phyloP scores from a whole-genome alignment of 768 basidiomycete species.

The Tremella mesenterica region DNA sequence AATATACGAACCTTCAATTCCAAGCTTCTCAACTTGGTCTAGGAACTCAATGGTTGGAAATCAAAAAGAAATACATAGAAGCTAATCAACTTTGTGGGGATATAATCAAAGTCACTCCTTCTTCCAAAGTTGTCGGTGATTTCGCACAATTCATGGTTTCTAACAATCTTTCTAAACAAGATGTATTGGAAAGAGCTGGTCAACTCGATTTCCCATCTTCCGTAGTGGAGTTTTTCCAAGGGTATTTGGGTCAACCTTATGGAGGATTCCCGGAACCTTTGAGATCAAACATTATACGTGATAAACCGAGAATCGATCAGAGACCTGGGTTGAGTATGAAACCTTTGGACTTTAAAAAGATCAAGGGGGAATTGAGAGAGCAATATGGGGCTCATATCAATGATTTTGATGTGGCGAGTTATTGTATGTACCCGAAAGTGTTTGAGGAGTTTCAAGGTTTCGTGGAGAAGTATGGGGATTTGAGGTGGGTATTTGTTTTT shows the following conservation, averaged over 20 bases:
- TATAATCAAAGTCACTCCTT: constrained; percentile 97
- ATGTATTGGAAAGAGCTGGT: constrained; percentile 77
- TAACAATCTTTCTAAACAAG: constrained; percentile 75
- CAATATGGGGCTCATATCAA: constrained; percentile 94
- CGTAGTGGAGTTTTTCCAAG: constrained; percentile 87
- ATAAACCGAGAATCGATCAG: constrained; percentile 85
- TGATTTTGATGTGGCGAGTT: constrained; percentile 84
- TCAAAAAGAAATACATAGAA: constrained; percentile 98
- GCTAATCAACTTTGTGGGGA: constrained; percentile 96
- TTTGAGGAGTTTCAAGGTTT: constrained; percentile 96
- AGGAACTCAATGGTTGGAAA: constrained; percentile 89
- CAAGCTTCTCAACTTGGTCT: constrained; percentile 96
- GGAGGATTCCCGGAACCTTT: constrained; percentile 98
- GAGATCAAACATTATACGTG: constrained; percentile 80
- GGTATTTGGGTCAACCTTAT: constrained; percentile 93
- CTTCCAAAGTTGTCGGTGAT: constrained; percentile 97
- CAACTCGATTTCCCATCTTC: constrained; percentile 88
- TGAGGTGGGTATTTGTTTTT: constrained; percentile 55
- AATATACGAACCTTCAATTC: constrained; percentile 61
- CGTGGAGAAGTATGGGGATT: constrained; percentile 88
- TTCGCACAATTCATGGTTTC: constrained; percentile 99
- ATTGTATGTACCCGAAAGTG: constrained; percentile 98
- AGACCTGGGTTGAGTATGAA: constrained; percentile 82
- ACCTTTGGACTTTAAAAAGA: constrained; percentile 90
- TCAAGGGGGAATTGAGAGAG: constrained; percentile 81